Percentiles rank a stretch among this genome's conserved stretches.
Conservation (phyloP, 176 grass and related monocot species). For the Musa schizocarpa region DNA sequence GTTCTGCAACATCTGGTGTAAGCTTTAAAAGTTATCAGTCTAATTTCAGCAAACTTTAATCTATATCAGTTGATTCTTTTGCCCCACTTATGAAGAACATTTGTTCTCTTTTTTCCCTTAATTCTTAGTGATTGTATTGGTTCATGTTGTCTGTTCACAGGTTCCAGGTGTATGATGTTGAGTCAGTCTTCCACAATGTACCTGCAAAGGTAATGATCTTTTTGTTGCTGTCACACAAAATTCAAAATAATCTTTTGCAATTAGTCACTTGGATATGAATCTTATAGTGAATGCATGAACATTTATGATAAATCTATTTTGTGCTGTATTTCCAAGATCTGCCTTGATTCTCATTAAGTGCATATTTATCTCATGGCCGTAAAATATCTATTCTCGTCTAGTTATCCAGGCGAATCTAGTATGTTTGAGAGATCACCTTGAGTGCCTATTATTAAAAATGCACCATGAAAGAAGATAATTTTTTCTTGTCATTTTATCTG, state of each 20-base stretch:
- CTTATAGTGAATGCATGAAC: not conserved
- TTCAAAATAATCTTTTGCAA: conserved; percentile 19
- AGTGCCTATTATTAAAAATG: too few species aligned
- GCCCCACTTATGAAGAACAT: not conserved
- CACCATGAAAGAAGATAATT: too few species aligned
- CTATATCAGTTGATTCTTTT: conserved; percentile 19
- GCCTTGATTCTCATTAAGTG: not conserved
- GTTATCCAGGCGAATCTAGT: too few species aligned
- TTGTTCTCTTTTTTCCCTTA: not conserved
- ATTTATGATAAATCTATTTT: not conserved
- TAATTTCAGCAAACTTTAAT: conserved; percentile 20
- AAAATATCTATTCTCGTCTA: too few species aligned
- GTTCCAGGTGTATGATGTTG: conserved; percentile 76
- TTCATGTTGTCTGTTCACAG: conserved; percentile 33
- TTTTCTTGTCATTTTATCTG: too few species aligned
- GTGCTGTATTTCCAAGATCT: not conserved
- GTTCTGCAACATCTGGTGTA: conserved; percentile 90
- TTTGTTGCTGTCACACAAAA: conserved; percentile 16
- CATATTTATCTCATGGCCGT: not conserved
- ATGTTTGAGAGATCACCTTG: too few species aligned
- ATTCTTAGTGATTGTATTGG: conserved; percentile 23
- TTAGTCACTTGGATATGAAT: conserved; percentile 5
- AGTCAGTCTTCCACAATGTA: conserved; percentile 65
- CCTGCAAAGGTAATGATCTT: conserved; percentile 55
- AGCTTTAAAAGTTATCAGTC: conserved; percentile 28